These are phyloP conservation scores for Darksidea phi DNA, from an alignment of 495 filamentous ascomycete species.

Conservation along the genomic window DNA sequence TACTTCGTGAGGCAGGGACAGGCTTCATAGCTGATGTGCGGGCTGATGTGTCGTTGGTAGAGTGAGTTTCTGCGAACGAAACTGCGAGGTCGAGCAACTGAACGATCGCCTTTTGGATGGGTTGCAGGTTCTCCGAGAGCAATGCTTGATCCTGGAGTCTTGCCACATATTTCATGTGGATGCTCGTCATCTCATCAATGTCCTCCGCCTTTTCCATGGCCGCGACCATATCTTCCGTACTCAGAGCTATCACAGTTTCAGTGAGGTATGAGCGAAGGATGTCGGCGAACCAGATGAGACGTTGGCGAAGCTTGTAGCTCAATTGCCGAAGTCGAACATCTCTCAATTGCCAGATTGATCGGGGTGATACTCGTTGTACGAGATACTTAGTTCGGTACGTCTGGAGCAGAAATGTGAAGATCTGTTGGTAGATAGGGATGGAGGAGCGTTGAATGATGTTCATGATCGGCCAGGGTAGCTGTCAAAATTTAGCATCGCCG, in stretches of 20 bases:
- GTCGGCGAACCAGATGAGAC: slow-evolving; percentile 77
- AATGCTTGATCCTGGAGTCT: slow-evolving; percentile 64
- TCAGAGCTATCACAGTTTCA: slow-evolving; percentile 64
- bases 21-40: too few relatives aligned
- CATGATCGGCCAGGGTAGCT: slow-evolving; percentile 79
- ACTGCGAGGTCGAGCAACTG: slow-evolving; percentile 51
- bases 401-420: slow-evolving; percentile 76
- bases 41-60: not conserved
- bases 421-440: slow-evolving; percentile 62
- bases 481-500: slow-evolving; percentile 9
- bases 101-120: slow-evolving; percentile 41
- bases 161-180: slow-evolving; percentile 63
- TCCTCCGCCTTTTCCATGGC: slow-evolving; percentile 63
- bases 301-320: slow-evolving; percentile 66
- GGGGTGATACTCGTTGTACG: slow-evolving; percentile 58
- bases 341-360: slow-evolving; percentile 36
- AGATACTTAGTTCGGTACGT: slow-evolving; percentile 68
- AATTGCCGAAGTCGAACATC: slow-evolving; percentile 43
- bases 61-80: slow-evolving; percentile 50
- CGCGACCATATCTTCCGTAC: slow-evolving; percentile 52
- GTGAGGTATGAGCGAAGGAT: slow-evolving; percentile 72
- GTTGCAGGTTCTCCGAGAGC: slow-evolving; percentile 50
- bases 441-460: slow-evolving; percentile 69
- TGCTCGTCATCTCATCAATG: slow-evolving; percentile 75
- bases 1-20: too few relatives aligned